Base-by-base conservation (phyloP, 1,139 yeast genomes). In the Tardiomyces blankii region DNA sequence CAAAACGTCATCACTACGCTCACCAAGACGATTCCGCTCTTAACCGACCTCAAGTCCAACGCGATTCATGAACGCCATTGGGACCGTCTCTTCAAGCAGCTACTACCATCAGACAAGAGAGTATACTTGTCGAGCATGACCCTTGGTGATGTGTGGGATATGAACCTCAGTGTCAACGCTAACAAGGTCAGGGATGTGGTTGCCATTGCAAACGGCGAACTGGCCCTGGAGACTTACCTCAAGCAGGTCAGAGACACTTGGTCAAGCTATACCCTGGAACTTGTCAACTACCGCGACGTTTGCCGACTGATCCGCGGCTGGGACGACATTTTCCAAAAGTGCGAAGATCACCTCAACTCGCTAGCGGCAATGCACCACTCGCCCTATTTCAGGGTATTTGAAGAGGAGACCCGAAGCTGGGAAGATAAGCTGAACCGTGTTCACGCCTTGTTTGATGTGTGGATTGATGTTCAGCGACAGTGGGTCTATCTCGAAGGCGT, bases 401-500 rank as follows among this genome's bases (percentile, higher is more conserved):
- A 82, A 49, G 77, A 74, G 45, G 79, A 75, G 18, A 74, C 81
- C 0, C 51, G 63, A 4, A 69, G 67, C 1, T 68, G 87, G 69
- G 89, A 82, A 51, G 69, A 67, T 1, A 76, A 71, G 49, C 61
- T 91, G 33, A 75, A 74, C 44, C 59, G 63, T 0, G 55, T 87
- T 1, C 73, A 72, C 46, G 65, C 68, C 1, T 59, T 85, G 2
- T 68, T 86, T 42, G 88, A 81, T 54, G 59, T 66, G 0, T 88
- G 96, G 94, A 72, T 83, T 39, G 95, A 86, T 42, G 86, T 81
- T 1, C 97, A 91, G 61, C 69, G 82, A n/a, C 87, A 82, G 55
- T 89, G 95, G 95, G 77, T 86, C 1, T 87, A 89, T 57, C 70
- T 89, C 18, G 82, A 78, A 51, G 96, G 95, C 0, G 78, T 88